A percentile compares a stretch with the other conserved stretches of the same genome.
Evolutionary conservation across 495 filamentous ascomycete species (phyloP).

Genomic region (Penicillium nucicola): DNA sequence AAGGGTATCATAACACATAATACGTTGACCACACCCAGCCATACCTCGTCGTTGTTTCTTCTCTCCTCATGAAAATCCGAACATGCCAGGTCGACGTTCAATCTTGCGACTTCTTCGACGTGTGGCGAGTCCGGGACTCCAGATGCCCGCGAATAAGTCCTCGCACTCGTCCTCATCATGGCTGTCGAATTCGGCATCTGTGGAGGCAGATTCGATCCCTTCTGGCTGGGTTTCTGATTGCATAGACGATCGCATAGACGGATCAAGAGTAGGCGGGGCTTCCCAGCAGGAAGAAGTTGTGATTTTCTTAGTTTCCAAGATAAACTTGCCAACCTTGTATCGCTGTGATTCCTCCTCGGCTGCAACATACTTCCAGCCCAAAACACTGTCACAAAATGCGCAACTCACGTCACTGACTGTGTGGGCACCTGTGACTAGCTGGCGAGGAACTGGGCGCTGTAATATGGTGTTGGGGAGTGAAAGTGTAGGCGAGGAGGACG

Average conservation of each 20-base stretch:
- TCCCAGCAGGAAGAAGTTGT: constrained; percentile 69
- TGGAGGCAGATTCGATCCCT: constrained; percentile 11
- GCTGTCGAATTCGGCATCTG: constrained; percentile 73
- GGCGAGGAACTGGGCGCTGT: constrained; percentile 62
- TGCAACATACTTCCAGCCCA: constrained; percentile 94
- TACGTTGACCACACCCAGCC: not conserved
- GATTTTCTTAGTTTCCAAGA: constrained; percentile 81
- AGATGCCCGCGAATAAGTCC: constrained; percentile 84
- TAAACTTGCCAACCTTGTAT: constrained; percentile 96
- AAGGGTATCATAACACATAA: constrained; percentile 6
- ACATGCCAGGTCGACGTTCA: constrained; percentile 25
- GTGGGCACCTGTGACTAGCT: constrained; percentile 76
- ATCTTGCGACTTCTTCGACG: constrained; percentile 58
- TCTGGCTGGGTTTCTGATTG: not conserved
- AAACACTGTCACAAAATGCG: constrained; percentile 58
- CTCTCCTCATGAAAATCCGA: constrained; percentile 22
- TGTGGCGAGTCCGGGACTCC: constrained; percentile 68
- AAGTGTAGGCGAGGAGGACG: constrained; percentile 30
- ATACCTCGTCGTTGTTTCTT: not conserved
- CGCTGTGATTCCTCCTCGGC: constrained; percentile 76
- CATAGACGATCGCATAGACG: not conserved
- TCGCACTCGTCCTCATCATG: constrained; percentile 95
- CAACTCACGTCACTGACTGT: constrained; percentile 57
- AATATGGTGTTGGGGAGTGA: constrained; percentile 54
- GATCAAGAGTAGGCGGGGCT: constrained; percentile 24